Evolutionary conservation across 2,329 filamentous ascomycete species (phyloP).

Genomic region (Penicillium hordei): DNA sequence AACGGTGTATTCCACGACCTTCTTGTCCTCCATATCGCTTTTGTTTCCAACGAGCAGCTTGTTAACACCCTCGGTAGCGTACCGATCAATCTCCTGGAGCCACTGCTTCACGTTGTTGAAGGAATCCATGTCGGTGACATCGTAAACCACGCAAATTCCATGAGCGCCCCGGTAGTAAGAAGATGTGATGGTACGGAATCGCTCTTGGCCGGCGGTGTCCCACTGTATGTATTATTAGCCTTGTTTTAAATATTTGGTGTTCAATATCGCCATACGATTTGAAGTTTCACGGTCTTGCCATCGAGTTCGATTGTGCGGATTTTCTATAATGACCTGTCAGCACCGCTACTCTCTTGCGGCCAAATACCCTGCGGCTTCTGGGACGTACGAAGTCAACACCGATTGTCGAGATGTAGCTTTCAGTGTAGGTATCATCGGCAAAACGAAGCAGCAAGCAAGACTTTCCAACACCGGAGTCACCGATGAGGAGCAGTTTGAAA

Average conservation of each 20-base stretch:
- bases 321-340: slow-evolving; percentile 64
- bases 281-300: slow-evolving; percentile 98
- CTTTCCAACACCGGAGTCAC: slow-evolving; percentile 99
- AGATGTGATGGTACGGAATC: slow-evolving; percentile 99
- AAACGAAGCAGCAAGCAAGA: slow-evolving; percentile 97
- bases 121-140: slow-evolving; percentile 99
- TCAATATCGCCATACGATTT: slow-evolving; percentile 67
- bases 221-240: slow-evolving; percentile 60
- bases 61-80: slow-evolving; percentile 98
- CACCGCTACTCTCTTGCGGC: slow-evolving; percentile 9
- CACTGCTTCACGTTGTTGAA: slow-evolving; percentile 99
- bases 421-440: slow-evolving; percentile 98
- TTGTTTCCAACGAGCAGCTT: slow-evolving; percentile 99
- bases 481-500: slow-evolving; percentile 99
- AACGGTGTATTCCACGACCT: slow-evolving; percentile 98
- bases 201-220: slow-evolving; percentile 98
- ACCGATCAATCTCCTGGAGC: slow-evolving; percentile 99
- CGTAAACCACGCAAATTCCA: slow-evolving; percentile 99
- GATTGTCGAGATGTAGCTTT: slow-evolving; percentile 99
- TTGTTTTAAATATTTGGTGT: background rate
- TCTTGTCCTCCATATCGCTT: slow-evolving; percentile 99
- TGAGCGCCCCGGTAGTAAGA: slow-evolving; percentile 99
- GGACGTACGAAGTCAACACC: slow-evolving; percentile 93
- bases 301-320: slow-evolving; percentile 99
- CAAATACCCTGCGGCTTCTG: slow-evolving; percentile 8